Base-by-base conservation (phyloP, 495 filamentous ascomycete genomes). In the Physcia stellaris region DNA sequence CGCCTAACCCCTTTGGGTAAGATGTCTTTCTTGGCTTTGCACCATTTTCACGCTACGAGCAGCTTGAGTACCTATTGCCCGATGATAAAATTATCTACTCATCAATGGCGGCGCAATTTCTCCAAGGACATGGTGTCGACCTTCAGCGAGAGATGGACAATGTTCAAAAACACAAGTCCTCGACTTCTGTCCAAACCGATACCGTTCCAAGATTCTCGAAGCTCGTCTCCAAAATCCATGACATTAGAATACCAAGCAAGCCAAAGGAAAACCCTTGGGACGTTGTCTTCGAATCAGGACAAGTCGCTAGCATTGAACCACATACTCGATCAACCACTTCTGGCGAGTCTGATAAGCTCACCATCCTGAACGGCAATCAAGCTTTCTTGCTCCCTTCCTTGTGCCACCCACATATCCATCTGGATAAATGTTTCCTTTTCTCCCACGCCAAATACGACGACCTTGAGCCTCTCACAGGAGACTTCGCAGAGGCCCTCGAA, bases 341-440 rank as follows among this genome's bases (percentile, higher is more conserved):
- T 13, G 26, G 13, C 9, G 26, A 13, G 26, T 28, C 26, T 7
- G 13, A 13, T 28, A 13, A 7, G 7, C 13, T 7, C 26, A 13
- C 26, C 26, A 28, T n/a, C n/a, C 34, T 51, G 2, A 35, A 51
- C 16, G 48, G 35, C 23, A 24, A 12, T 42, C 41, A 40, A 32
- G 43, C 53, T 37, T 39, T 78, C 6, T 45, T 78, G 2, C 50
- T 66, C 6, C 78, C 81, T 19, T 58, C 69, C 11, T 64, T 85
- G 18, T 81, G 77, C 32, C 82, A 87, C 50, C 75, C 80, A 9
- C 80, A 86, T 47, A 72, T 85, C 34, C 81, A 86, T 49, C 63
- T 85, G 29, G 82, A 85, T 52, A 85, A 87, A 55, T 70, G 73
- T 28, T 86, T 75, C 50, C 60, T 86, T 13, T 67, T 85, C 18